Percentiles rank a stretch among this genome's conserved stretches.
Evolutionary conservation across 2,329 filamentous ascomycete genomes (phyloP).

Genomic region (Paraconiothyrium sp.): DNA sequence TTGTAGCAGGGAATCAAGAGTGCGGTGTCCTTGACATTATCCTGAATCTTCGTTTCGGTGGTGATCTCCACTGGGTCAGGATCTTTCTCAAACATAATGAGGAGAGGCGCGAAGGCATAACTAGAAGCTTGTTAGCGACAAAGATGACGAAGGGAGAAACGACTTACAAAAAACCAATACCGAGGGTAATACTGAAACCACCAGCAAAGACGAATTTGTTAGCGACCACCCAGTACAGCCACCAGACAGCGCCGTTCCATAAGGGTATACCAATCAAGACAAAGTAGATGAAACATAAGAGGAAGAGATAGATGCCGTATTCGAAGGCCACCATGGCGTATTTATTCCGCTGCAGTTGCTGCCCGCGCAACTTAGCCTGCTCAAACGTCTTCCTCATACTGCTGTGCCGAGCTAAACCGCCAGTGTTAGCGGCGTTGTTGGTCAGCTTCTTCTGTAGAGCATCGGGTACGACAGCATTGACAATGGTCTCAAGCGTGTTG

Average conservation of each 20-base stretch:
- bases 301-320: constrained; percentile 49
- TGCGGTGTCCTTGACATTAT: constrained; percentile 49
- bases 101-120: constrained; percentile 42
- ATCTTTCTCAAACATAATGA: constrained; percentile 46
- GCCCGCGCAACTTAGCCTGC: constrained; percentile 34
- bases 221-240: constrained; percentile 54
- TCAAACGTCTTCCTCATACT: constrained; percentile 34
- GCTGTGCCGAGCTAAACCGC: constrained; percentile 21
- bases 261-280: constrained; percentile 58
- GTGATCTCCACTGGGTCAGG: constrained; percentile 32
- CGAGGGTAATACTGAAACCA: constrained; percentile 54
- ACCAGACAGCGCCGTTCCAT: constrained; percentile 58
- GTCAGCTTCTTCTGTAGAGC: constrained; percentile 28
- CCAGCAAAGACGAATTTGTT: constrained; percentile 53
- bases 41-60: constrained; percentile 34
- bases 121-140: constrained; percentile 14
- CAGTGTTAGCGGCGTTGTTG: constrained; percentile 23
- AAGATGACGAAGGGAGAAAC: background rate
- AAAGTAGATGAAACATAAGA: constrained; percentile 55
- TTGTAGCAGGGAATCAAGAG: constrained; percentile 62
- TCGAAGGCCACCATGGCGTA: constrained; percentile 52
- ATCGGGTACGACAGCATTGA: constrained; percentile 30
- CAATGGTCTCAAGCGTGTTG: constrained; percentile 28
- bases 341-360: constrained; percentile 39
- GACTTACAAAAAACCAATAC: constrained; percentile 49